A percentile compares a stretch with the other conserved stretches of the same genome.
These are phyloP conservation scores for Hypoxylon sp. DNA, from an alignment of 2,329 filamentous ascomycete species.

Conservation along the genomic window DNA sequence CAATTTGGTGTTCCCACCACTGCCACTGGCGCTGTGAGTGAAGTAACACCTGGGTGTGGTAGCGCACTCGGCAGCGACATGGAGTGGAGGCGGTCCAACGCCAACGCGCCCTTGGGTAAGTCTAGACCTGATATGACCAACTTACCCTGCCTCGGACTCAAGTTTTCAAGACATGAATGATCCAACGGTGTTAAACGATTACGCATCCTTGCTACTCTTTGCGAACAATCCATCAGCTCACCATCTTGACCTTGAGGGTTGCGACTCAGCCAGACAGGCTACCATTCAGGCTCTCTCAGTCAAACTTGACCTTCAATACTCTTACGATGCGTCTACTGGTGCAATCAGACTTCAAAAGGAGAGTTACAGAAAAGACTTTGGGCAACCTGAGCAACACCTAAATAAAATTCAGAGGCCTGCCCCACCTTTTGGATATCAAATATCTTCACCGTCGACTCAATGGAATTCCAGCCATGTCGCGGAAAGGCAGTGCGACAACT, in stretches of 20 bases:
- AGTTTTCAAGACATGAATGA: constrained; percentile 40
- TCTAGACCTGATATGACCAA: constrained; percentile 14
- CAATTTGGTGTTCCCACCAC: constrained; percentile 13
- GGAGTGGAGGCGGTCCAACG: constrained; percentile 18
- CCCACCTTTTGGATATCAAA: not conserved
- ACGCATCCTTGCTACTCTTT: constrained; percentile 37
- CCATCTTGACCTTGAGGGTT: constrained; percentile 31
- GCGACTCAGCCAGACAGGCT: constrained; percentile 29
- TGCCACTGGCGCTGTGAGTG: constrained; percentile 5
- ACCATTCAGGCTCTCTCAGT: constrained; percentile 32
- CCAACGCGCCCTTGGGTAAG: constrained; percentile 37
- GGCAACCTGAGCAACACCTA: constrained; percentile 15
- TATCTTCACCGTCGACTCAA: constrained; percentile 8
- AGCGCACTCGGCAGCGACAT: not conserved
- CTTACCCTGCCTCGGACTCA: constrained; percentile 18
- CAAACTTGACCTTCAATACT: constrained; percentile 38
- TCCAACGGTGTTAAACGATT: constrained; percentile 31
- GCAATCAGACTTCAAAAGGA: constrained; percentile 35
- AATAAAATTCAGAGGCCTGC: not conserved
- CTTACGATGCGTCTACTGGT: constrained; percentile 22
- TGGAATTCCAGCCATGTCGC: not conserved
- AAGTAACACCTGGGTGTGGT: constrained; percentile 11
- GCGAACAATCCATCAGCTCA: constrained; percentile 36
- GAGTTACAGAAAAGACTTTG: constrained; percentile 9
- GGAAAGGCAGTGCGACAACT: not conserved